Percentiles rank a stretch among this genome's conserved stretches.
Conservation (phyloP, 306 rosid genomes). For the Arachis stenosperma region DNA sequence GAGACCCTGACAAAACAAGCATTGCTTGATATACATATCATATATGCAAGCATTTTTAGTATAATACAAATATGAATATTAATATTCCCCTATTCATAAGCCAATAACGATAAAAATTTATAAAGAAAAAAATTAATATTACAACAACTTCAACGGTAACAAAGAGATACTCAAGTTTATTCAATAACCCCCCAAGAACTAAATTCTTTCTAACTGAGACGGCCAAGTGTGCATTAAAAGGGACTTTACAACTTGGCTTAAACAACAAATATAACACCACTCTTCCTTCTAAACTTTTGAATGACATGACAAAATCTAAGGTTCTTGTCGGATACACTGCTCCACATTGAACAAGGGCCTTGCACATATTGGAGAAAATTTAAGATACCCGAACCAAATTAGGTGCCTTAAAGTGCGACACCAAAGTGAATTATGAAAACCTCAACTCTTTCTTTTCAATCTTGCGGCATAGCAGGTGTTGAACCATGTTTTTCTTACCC, state of each 20-base stretch:
- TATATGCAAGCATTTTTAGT: not conserved
- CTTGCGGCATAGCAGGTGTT: constrained; percentile 20
- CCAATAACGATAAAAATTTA: constrained; percentile 14
- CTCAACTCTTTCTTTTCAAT: constrained; percentile 16
- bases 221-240: constrained; percentile 33
- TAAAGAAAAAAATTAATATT: not conserved
- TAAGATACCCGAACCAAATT: constrained; percentile 26
- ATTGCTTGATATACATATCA: no score
- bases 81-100: constrained; percentile 16
- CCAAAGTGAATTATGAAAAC: constrained; percentile 36
- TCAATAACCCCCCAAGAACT: constrained; percentile 28
- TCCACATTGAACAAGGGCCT: constrained; percentile 34
- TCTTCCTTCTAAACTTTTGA: constrained; percentile 35
- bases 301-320: constrained; percentile 50
- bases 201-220: constrained; percentile 22
- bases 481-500: not conserved
- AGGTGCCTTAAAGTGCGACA: constrained; percentile 37
- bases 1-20: not conserved
- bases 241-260: constrained; percentile 50
- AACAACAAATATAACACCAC: constrained; percentile 39
- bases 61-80: constrained; percentile 2
- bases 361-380: constrained; percentile 38
- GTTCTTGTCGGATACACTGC: constrained; percentile 36
- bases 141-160: constrained; percentile 35
- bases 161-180: constrained; percentile 42